A percentile compares a stretch with the other conserved stretches of the same genome.
phyloP scores from a whole-genome alignment of 345 rosid genomes.

The Salix udensis region DNA sequence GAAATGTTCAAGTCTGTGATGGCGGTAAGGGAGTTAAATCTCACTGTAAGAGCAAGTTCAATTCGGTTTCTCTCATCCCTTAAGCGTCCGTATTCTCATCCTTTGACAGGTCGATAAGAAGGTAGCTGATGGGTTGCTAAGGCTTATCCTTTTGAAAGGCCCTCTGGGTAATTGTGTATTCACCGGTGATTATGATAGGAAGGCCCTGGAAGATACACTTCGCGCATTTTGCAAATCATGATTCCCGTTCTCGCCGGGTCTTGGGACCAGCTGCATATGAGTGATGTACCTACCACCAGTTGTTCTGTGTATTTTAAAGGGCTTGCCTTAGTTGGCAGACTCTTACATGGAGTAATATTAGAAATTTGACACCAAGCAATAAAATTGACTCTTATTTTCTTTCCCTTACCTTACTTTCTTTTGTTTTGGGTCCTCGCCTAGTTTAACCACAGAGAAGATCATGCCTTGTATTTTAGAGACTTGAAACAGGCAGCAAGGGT shows the following conservation, averaged over 20 bases:
- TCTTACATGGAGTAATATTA: not conserved
- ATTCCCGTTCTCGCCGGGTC: conserved; percentile 5
- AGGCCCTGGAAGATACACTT: conserved; percentile 80
- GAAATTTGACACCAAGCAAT: not conserved
- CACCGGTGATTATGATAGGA: conserved; percentile 83
- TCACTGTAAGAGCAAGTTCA: not conserved
- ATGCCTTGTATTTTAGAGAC: no score
- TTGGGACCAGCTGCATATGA: not conserved
- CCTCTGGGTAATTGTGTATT: conserved; percentile 89
- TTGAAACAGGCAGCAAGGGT: no score
- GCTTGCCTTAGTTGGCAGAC: not conserved
- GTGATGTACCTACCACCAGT: not conserved
- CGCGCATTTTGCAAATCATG: conserved; percentile 61
- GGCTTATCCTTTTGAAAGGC: conserved; percentile 93
- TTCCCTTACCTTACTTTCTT: no score
- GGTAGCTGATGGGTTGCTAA: conserved; percentile 90
- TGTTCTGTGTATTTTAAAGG: not conserved
- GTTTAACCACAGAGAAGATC: no score
- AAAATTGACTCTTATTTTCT: not conserved
- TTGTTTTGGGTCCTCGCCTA: no score
- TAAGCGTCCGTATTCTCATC: not conserved
- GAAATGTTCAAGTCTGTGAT: conserved; percentile 91
- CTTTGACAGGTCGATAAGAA: conserved; percentile 86
- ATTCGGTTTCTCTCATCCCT: not conserved
- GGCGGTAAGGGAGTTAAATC: conserved; percentile 60